Evolutionary conservation across 202 grass and related monocot genomes (phyloP).

Genomic region (Hordeum pubiflorum): DNA sequence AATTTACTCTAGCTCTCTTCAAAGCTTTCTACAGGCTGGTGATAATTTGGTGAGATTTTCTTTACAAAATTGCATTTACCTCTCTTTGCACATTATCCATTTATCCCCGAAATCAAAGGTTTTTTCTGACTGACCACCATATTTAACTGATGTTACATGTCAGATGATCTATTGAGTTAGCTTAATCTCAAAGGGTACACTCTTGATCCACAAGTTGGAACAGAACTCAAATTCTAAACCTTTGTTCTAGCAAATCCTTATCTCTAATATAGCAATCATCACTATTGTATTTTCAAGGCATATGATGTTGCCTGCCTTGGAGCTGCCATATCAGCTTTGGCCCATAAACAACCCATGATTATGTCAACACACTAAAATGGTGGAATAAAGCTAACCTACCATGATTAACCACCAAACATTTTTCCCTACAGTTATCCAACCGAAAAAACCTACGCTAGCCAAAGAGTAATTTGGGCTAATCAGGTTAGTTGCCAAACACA

Average conservation of each 20-base stretch:
- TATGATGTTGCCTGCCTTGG: neutral
- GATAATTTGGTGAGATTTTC: neutral
- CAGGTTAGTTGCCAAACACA: neutral
- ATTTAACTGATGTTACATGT: neutral
- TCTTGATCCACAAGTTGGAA: neutral
- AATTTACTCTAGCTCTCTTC: conserved; percentile 9
- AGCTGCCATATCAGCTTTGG: neutral
- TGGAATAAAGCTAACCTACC: neutral
- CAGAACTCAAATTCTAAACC: neutral
- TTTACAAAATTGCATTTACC: neutral
- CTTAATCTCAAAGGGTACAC: neutral
- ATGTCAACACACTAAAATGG: neutral
- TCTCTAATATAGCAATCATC: neutral
- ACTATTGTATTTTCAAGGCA: neutral
- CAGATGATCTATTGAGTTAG: neutral
- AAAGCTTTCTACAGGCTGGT: neutral
- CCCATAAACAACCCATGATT: neutral
- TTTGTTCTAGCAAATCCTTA: neutral
- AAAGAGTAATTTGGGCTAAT: neutral
- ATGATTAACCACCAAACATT: neutral
- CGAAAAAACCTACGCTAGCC: neutral
- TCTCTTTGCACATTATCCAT: neutral
- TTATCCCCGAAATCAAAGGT: neutral
- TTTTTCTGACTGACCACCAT: neutral
- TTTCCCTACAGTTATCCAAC: neutral